These are phyloP conservation scores for Leucosporidium scottii DNA, from an alignment of 768 basidiomycete genomes.

Conservation along the genomic window DNA sequence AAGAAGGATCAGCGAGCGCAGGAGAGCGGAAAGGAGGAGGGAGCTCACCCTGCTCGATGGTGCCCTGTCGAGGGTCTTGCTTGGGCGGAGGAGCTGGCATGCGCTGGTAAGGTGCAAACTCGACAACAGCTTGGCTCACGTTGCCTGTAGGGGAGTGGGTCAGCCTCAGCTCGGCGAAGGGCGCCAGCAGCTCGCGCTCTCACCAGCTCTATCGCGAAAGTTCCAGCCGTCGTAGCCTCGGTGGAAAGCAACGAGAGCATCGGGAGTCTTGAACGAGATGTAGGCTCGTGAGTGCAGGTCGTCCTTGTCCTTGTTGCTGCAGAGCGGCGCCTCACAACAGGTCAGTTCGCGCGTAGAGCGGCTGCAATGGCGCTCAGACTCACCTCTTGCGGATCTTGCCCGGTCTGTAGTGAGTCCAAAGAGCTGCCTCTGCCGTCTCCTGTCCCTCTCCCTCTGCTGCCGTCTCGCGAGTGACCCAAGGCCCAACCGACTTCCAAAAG, in stretches of 20 bases:
- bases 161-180: neutral
- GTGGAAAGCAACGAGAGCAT: slow-evolving; percentile 65
- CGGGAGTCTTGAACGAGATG: slow-evolving; percentile 74
- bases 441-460: slow-evolving; percentile 31
- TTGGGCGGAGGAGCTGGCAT: slow-evolving; percentile 69
- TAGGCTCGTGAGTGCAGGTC: slow-evolving; percentile 82
- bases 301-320: slow-evolving; percentile 67
- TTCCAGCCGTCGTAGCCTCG: slow-evolving; percentile 82
- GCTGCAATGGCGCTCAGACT: neutral
- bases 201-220: slow-evolving; percentile 86
- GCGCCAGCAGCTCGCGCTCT: neutral
- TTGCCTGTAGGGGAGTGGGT: slow-evolving; percentile 52
- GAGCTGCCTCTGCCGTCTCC: neutral
- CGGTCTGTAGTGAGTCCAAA: slow-evolving; percentile 18
- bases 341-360: neutral
- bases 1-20: neutral
- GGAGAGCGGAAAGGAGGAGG: too few species aligned
- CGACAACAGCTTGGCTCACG: slow-evolving; percentile 80
- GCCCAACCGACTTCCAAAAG: slow-evolving; percentile 85
- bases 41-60: slow-evolving; percentile 74
- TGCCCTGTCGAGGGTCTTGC: slow-evolving; percentile 67
- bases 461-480: slow-evolving; percentile 74
- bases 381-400: slow-evolving; percentile 30
- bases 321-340: neutral
- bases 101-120: slow-evolving; percentile 90